Conservation (phyloP, 768 basidiomycete species). For the Serendipita sp. region DNA sequence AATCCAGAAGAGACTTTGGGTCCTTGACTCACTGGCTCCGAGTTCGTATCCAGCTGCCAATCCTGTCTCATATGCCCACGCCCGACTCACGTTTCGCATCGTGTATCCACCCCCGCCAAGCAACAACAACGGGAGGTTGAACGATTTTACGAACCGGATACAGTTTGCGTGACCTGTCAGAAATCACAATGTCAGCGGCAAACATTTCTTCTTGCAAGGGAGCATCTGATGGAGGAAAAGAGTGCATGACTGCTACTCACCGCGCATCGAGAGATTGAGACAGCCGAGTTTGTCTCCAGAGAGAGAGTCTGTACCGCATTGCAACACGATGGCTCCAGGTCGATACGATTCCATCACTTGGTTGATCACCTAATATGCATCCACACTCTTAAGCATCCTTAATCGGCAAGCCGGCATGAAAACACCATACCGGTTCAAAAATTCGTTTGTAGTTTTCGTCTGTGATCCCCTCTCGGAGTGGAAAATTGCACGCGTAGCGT, state of each 20-base stretch:
- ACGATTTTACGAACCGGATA: conserved; percentile 92
- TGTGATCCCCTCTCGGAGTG: conserved; percentile 83
- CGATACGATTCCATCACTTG: conserved; percentile 91
- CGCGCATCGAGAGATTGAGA: conserved; percentile 92
- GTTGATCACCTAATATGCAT: conserved; percentile 53
- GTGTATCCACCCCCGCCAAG: conserved; percentile 98
- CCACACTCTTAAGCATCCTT: not conserved
- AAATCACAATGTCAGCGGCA: too few relatives aligned
- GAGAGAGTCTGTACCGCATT: conserved; percentile 94
- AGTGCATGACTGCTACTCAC: conserved; percentile 21
- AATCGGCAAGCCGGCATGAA: not conserved
- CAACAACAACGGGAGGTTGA: conserved; percentile 79
- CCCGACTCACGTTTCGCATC: conserved; percentile 90
- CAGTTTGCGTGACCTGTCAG: conserved; percentile 83
- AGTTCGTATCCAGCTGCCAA: conserved; percentile 95
- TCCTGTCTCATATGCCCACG: conserved; percentile 98
- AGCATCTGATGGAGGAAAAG: too few relatives aligned
- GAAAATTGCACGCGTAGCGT: conserved; percentile 88
- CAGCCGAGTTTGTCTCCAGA: conserved; percentile 94
- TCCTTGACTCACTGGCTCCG: conserved; percentile 40
- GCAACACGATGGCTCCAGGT: conserved; percentile 88
- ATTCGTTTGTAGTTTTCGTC: conserved; percentile 91
- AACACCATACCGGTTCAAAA: conserved; percentile 63
- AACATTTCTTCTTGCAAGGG: too few relatives aligned
- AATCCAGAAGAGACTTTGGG: conserved; percentile 23